Evolutionary conservation across 2,329 filamentous ascomycete species (phyloP).

Genomic region (Cladophialophora exuberans): DNA sequence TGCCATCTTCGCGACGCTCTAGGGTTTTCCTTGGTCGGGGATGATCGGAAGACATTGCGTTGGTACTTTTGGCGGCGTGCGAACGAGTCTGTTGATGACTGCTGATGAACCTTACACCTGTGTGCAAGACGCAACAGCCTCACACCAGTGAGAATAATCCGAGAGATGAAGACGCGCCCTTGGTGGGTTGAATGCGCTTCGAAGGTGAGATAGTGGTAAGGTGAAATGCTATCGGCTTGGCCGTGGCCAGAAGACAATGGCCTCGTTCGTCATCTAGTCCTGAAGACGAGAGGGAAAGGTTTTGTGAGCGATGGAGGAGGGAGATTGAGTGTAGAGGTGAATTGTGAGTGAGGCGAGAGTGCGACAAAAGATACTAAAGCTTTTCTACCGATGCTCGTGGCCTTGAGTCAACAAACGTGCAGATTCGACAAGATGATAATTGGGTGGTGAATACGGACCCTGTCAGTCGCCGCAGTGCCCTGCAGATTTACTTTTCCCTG

Average conservation of each 20-base stretch:
- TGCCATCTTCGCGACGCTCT: conserved; percentile 51
- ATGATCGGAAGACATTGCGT: conserved; percentile 19
- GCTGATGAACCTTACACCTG: neutral
- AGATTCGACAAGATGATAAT: neutral
- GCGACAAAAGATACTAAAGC: too few species aligned
- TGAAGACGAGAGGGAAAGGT: neutral
- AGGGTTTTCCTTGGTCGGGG: conserved; percentile 36
- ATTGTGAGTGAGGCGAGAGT: neutral
- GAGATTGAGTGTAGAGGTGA: neutral
- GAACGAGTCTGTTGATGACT: neutral
- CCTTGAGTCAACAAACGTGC: neutral
- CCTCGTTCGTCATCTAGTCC: conserved; percentile 21
- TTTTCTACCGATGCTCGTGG: too few species aligned
- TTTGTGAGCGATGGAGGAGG: neutral
- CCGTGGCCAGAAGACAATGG: conserved; percentile 18
- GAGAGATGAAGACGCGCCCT: neutral
- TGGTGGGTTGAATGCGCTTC: neutral
- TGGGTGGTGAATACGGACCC: neutral
- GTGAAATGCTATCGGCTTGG: conserved; percentile 17
- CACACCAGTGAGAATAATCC: neutral
- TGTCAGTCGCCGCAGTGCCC: neutral
- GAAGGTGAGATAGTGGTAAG: neutral
- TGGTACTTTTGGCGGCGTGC: neutral
- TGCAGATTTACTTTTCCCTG: neutral
- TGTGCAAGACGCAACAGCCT: neutral